These are phyloP conservation scores for Naganishia liquefaciens DNA, from an alignment of 1,284 basidiomycete species.

Conservation along the genomic window DNA sequence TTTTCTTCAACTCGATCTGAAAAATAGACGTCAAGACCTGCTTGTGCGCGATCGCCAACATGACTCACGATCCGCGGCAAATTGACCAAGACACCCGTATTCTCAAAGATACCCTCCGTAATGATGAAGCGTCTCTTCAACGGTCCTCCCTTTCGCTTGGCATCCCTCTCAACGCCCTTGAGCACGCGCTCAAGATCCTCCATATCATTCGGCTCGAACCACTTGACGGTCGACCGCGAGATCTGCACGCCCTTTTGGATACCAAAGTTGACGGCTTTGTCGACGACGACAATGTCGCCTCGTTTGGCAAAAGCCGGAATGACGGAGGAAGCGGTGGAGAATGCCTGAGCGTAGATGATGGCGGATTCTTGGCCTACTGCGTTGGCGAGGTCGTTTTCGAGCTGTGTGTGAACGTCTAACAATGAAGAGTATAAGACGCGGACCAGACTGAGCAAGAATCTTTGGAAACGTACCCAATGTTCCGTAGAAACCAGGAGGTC, in stretches of 20 bases:
- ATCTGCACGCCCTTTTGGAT: slow-evolving; percentile 98
- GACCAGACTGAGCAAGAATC: not conserved
- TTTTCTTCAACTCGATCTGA: slow-evolving; percentile 87
- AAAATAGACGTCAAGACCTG: too few relatives aligned
- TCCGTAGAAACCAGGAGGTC: slow-evolving; percentile 97
- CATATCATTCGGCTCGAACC: slow-evolving; percentile 96
- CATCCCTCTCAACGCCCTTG: slow-evolving; percentile 78
- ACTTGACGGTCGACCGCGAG: slow-evolving; percentile 85
- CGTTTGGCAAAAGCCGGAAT: slow-evolving; percentile 98
- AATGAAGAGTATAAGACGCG: not conserved
- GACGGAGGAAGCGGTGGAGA: slow-evolving; percentile 87
- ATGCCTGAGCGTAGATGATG: slow-evolving; percentile 94
- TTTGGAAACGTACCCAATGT: slow-evolving; percentile 68
- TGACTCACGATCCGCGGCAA: slow-evolving; percentile 78
- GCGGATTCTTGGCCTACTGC: slow-evolving; percentile 85
- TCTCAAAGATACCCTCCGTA: slow-evolving; percentile 95
- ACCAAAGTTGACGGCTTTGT: slow-evolving; percentile 88
- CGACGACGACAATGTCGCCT: slow-evolving; percentile 97
- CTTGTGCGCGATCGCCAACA: too few relatives aligned
- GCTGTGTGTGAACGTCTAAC: slow-evolving; percentile 83
- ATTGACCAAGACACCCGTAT: slow-evolving; percentile 87
- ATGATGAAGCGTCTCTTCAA: slow-evolving; percentile 93
- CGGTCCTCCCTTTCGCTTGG: slow-evolving; percentile 75
- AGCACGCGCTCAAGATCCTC: slow-evolving; percentile 86
- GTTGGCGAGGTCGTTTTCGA: slow-evolving; percentile 85